phyloP scores from a whole-genome alignment of 2,329 filamentous ascomycete genomes.

The Pyricularia grisea region DNA sequence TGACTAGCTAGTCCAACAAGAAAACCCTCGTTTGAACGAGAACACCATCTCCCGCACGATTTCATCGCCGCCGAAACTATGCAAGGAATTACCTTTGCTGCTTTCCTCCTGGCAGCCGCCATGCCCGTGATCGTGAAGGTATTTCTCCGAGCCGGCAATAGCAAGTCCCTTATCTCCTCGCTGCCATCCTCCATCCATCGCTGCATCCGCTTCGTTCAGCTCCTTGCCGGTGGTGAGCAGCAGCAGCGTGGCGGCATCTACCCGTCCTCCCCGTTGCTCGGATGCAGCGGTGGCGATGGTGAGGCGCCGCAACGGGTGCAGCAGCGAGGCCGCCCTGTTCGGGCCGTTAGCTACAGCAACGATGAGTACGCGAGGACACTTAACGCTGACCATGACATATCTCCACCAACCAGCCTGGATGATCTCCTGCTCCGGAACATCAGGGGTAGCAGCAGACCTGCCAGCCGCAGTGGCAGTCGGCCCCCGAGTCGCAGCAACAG shows the following conservation, averaged over 20 bases:
- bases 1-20: not conserved
- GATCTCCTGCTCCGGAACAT: not conserved
- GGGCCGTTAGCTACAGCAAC: not conserved
- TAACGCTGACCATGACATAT: not conserved
- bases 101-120: slow-evolving; percentile 2
- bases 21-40: not conserved
- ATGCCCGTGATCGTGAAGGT: slow-evolving; percentile 4
- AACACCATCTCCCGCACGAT: not conserved
- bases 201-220: not conserved
- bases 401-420: not conserved
- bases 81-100: not conserved
- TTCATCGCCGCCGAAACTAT: not conserved
- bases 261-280: not conserved
- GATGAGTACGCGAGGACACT: not conserved
- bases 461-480: not conserved
- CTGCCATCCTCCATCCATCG: not conserved
- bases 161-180: not conserved
- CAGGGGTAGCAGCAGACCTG: not conserved
- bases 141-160: not conserved
- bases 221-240: not conserved
- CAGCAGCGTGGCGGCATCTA: not conserved
- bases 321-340: not conserved
- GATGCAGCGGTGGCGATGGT: not conserved
- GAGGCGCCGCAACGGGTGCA: not conserved
- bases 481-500: not conserved